These are phyloP conservation scores for Colletotrichum trifolii DNA, from an alignment of 2,329 filamentous ascomycete species.

Conservation along the genomic window DNA sequence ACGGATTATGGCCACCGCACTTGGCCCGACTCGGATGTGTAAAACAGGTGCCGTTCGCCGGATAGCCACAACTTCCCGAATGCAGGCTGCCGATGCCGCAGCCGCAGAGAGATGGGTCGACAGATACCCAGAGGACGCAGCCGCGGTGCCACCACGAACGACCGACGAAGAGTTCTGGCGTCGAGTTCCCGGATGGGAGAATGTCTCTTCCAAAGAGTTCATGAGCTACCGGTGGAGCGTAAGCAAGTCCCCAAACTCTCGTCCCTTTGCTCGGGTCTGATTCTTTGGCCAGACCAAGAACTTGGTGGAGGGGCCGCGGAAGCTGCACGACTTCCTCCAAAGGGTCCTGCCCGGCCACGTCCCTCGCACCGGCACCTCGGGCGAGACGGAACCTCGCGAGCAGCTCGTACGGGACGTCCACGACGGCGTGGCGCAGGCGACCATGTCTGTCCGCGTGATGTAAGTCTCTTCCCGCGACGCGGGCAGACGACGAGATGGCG, in stretches of 20 bases:
- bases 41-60: background rate
- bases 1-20: background rate
- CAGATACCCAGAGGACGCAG: background rate
- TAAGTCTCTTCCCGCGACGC: conserved; percentile 40
- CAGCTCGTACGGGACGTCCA: conserved; percentile 66
- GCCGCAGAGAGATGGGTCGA: conserved; percentile 5
- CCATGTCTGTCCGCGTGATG: conserved; percentile 71
- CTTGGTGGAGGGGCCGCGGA: conserved; percentile 58
- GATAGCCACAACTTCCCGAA: conserved; percentile 3
- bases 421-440: conserved; percentile 61
- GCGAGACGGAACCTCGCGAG: conserved; percentile 56
- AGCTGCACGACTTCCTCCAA: conserved; percentile 60
- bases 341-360: conserved; percentile 61
- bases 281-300: conserved; percentile 54
- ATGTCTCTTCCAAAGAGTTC: conserved; percentile 60
- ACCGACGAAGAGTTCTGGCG: conserved; percentile 60
- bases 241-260: conserved; percentile 39
- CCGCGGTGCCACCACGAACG: conserved; percentile 4
- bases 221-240: conserved; percentile 66
- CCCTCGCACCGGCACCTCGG: conserved; percentile 47
- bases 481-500: background rate
- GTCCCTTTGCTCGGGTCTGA: background rate
- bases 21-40: background rate
- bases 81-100: conserved; percentile 9
- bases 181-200: conserved; percentile 59